A percentile compares a stretch with the other conserved stretches of the same genome.
phyloP scores from a whole-genome alignment of 2,329 filamentous ascomycete species.

The Arthrobotrys megalospora region DNA sequence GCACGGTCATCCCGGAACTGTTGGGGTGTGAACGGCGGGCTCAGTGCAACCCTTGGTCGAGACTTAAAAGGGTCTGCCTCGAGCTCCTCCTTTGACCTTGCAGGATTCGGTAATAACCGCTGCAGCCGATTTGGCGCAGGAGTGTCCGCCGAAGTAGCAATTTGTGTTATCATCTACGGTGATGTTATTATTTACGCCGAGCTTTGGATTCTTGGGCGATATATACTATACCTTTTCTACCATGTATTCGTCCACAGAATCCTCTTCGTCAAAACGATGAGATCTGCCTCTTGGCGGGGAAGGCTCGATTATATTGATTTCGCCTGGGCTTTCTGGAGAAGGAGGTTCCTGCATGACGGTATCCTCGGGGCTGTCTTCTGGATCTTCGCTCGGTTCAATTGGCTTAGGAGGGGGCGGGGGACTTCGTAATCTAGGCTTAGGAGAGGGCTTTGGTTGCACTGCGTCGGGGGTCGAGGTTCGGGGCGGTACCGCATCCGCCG shows the following conservation, averaged over 20 bases:
- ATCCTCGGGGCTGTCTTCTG: slow-evolving; percentile 35
- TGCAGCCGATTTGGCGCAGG: slow-evolving; percentile 48
- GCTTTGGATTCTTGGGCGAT: slow-evolving; percentile 5
- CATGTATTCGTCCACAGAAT: slow-evolving; percentile 57
- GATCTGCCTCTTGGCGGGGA: slow-evolving; percentile 9
- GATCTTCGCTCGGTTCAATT: slow-evolving; percentile 37
- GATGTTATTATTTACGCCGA: slow-evolving; percentile 16
- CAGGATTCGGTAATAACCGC: slow-evolving; percentile 38
- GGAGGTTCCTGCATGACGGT: neutral
- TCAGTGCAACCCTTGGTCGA: slow-evolving; percentile 64
- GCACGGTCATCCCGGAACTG: slow-evolving; percentile 10
- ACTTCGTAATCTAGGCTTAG: slow-evolving; percentile 47
- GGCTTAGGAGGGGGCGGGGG: slow-evolving; percentile 42
- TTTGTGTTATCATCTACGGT: slow-evolving; percentile 51
- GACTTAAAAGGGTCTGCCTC: slow-evolving; percentile 65
- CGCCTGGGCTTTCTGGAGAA: slow-evolving; percentile 19
- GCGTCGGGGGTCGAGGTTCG: slow-evolving; percentile 5
- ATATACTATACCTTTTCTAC: slow-evolving; percentile 61
- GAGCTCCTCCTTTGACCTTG: slow-evolving; percentile 55
- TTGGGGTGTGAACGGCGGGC: slow-evolving; percentile 62
- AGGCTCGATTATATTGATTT: slow-evolving; percentile 2
- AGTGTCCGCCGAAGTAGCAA: slow-evolving; percentile 55
- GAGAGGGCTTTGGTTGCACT: slow-evolving; percentile 32
- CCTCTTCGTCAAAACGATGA: slow-evolving; percentile 37
- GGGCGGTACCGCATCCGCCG: neutral